phyloP scores from a whole-genome alignment of 331 rosid species.

The Pyrus hybrid region DNA sequence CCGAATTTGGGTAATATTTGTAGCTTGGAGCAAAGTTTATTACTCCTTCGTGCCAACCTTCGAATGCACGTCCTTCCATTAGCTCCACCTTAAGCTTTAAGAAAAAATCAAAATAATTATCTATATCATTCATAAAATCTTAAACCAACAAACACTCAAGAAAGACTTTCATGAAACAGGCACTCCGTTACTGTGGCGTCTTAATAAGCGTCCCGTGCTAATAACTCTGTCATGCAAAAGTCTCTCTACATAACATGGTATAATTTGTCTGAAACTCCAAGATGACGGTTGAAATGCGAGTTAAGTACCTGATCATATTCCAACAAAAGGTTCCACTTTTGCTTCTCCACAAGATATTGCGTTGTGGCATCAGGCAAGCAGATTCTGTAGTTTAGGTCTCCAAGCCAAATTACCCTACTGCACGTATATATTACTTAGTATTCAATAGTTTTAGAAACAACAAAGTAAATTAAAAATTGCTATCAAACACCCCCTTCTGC shows the following conservation, averaged over 20 bases:
- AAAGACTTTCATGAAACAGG: neutral
- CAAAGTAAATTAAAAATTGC: too few relatives aligned
- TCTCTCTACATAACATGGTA: neutral
- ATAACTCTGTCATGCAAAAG: neutral
- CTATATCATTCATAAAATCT: neutral
- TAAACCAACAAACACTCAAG: neutral
- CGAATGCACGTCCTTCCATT: slow-evolving; percentile 32
- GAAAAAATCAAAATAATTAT: neutral
- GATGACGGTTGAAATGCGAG: neutral
- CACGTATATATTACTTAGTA: neutral
- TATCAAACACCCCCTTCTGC: too few relatives aligned
- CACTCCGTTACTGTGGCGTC: too few relatives aligned
- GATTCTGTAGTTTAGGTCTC: slow-evolving; percentile 19
- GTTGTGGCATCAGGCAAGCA: slow-evolving; percentile 2
- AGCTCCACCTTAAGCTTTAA: slow-evolving; percentile 53
- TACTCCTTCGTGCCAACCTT: slow-evolving; percentile 54
- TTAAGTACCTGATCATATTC: slow-evolving; percentile 10
- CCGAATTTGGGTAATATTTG: slow-evolving; percentile 55
- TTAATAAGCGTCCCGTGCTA: too few relatives aligned
- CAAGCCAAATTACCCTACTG: slow-evolving; percentile 17
- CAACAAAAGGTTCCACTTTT: slow-evolving; percentile 1
- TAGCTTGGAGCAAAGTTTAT: slow-evolving; percentile 63
- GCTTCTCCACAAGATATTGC: neutral
- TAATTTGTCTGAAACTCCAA: too few relatives aligned
- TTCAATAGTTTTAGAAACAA: neutral